Percentiles rank a stretch among this genome's conserved stretches.
Conservation (phyloP, 139 green algal species). For the Chlorella sorokiniana region DNA sequence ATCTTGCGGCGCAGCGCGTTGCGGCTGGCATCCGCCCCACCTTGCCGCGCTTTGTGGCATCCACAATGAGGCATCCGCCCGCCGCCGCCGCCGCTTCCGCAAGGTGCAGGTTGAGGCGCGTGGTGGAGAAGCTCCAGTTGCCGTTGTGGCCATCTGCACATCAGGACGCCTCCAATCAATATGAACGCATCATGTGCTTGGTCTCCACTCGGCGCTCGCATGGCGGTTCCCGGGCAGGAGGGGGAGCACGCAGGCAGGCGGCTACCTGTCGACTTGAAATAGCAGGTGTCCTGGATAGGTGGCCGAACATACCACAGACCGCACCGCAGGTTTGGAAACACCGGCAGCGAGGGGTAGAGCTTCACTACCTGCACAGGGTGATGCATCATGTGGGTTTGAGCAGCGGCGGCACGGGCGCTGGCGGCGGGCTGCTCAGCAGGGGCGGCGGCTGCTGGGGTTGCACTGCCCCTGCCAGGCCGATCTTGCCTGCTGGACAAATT, state of each 20-base stretch:
- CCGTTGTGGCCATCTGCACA: slow-evolving; percentile 88
- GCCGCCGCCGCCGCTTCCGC: slow-evolving; percentile 54
- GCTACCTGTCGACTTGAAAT: slow-evolving; percentile 92
- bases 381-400: no score
- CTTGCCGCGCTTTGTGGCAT: slow-evolving; percentile 91
- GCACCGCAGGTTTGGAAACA: slow-evolving; percentile 90
- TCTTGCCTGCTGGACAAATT: slow-evolving; percentile 72
- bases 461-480: not conserved
- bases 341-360: slow-evolving; percentile 66
- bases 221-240: no score
- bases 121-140: slow-evolving; percentile 87
- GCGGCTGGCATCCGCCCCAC: not conserved
- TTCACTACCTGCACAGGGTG: slow-evolving; percentile 36
- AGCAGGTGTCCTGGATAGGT: slow-evolving; percentile 64
- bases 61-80: slow-evolving; percentile 84
- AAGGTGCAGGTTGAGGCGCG: slow-evolving; percentile 88
- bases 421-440: not conserved
- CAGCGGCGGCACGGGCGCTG: not conserved
- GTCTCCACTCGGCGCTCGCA: no score
- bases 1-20: not conserved
- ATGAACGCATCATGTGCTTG: no score
- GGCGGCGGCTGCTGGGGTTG: not conserved
- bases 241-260: no score
- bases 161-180: no score
- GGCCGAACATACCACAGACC: slow-evolving; percentile 81